Evolutionary conservation across 148 eudicot species (phyloP).

Genomic region (Chenopodium album): DNA sequence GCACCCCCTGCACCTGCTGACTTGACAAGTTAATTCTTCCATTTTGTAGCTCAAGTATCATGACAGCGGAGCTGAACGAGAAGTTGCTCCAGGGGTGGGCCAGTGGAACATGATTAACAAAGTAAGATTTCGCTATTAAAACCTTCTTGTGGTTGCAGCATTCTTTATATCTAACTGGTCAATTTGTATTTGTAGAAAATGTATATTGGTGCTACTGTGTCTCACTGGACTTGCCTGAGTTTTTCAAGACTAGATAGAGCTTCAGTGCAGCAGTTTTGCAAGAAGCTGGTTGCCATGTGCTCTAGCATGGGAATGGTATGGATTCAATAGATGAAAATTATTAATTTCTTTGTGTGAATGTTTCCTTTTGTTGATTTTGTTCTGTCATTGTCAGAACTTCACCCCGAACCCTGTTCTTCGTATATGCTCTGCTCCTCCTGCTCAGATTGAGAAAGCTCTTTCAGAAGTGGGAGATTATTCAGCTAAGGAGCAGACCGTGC

Average conservation of each 20-base stretch:
- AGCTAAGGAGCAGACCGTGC: constrained; percentile 41
- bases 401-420: constrained; percentile 37
- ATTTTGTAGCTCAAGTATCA: constrained; percentile 59
- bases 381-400: constrained; percentile 41
- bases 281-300: constrained; percentile 57
- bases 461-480: constrained; percentile 30
- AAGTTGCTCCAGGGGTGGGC: constrained; percentile 63
- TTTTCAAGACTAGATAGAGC: constrained; percentile 37
- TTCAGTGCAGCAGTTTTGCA: constrained; percentile 37
- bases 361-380: not conserved
- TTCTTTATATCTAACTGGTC: not conserved
- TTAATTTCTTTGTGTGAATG: too few relatives aligned
- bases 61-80: constrained; percentile 40
- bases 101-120: constrained; percentile 85
- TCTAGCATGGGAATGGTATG: constrained; percentile 74
- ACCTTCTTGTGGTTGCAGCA: not conserved
- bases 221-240: constrained; percentile 55
- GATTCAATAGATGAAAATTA: not conserved
- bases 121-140: constrained; percentile 34
- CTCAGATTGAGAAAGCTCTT: constrained; percentile 53
- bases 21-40: not conserved
- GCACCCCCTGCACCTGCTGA: too few relatives aligned
- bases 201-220: constrained; percentile 59
- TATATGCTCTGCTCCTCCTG: constrained; percentile 3
- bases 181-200: constrained; percentile 53